Evolutionary conservation across 495 filamentous ascomycete genomes (phyloP).

Genomic region (Aspergillus cavernicola): DNA sequence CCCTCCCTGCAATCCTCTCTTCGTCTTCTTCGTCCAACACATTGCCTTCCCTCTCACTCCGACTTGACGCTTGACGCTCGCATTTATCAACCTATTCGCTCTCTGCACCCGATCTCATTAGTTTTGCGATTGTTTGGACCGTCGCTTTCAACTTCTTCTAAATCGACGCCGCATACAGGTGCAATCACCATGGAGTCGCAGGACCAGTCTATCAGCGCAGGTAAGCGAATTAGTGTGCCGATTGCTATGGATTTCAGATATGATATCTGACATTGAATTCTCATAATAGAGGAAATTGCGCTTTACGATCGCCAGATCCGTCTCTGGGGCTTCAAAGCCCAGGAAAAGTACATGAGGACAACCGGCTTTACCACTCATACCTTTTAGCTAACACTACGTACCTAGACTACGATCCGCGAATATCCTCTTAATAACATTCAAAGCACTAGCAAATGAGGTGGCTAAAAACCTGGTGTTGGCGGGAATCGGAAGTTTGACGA

Average conservation of each 20-base stretch:
- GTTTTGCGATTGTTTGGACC: background rate
- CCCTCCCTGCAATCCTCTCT: background rate
- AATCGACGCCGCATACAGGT: background rate
- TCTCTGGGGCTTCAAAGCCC: slow-evolving; percentile 95
- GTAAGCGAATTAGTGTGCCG: slow-evolving; percentile 23
- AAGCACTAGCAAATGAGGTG: slow-evolving; percentile 89
- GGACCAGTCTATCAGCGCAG: slow-evolving; percentile 51
- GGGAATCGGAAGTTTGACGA: slow-evolving; percentile 86
- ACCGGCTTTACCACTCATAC: background rate
- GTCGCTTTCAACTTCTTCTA: background rate
- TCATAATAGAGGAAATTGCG: slow-evolving; percentile 81
- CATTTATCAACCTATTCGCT: background rate
- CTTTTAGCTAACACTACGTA: slow-evolving; percentile 16
- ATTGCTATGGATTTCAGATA: background rate
- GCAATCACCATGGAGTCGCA: slow-evolving; percentile 29
- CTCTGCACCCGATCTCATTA: background rate
- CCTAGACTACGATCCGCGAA: slow-evolving; percentile 79
- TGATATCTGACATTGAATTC: slow-evolving; percentile 6
- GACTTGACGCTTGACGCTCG: background rate
- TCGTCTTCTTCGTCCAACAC: slow-evolving; percentile 3
- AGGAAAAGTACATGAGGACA: slow-evolving; percentile 58
- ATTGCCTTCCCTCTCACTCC: background rate
- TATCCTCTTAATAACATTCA: slow-evolving; percentile 84
- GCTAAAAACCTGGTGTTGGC: slow-evolving; percentile 97
- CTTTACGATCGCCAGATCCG: slow-evolving; percentile 97